A percentile compares a stretch with the other conserved stretches of the same genome.
Evolutionary conservation across 768 basidiomycete genomes (phyloP).

Genomic region (Tremella fuciformis): DNA sequence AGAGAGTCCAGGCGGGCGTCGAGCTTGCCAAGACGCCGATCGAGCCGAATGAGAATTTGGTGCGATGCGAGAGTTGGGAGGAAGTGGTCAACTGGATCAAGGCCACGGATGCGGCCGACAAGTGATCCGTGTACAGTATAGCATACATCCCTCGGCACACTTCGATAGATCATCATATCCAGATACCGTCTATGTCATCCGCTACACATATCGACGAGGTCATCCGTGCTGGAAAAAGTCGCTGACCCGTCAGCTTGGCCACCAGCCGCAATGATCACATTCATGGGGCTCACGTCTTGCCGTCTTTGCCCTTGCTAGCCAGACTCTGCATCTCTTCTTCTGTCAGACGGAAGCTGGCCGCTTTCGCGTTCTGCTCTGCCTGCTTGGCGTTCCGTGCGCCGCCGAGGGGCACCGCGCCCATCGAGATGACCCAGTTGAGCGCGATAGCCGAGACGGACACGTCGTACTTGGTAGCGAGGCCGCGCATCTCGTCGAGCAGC

Average conservation of each 20-base stretch:
- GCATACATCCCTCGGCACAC: too few relatives aligned
- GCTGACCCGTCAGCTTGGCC: too few relatives aligned
- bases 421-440: conserved; percentile 51
- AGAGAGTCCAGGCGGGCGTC: conserved; percentile 25
- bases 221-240: too few relatives aligned
- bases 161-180: too few relatives aligned
- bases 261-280: too few relatives aligned
- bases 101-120: conserved; percentile 28
- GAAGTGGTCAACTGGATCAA: conserved; percentile 40
- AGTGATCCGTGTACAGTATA: too few relatives aligned
- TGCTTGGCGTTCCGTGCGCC: conserved; percentile 49
- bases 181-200: too few relatives aligned
- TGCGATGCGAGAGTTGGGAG: conserved; percentile 28
- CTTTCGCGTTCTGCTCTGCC: conserved; percentile 36
- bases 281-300: conserved; percentile 40
- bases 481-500: conserved; percentile 38
- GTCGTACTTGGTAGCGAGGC: conserved; percentile 40
- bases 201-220: too few relatives aligned
- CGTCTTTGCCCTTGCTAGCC: conserved; percentile 32
- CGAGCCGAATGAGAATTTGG: conserved; percentile 15
- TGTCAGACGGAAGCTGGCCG: conserved; percentile 33
- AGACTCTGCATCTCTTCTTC: conserved; percentile 37
- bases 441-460: conserved; percentile 49
- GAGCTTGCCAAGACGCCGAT: conserved; percentile 20
- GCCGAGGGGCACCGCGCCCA: conserved; percentile 50